phyloP scores from a whole-genome alignment of 2,329 filamentous ascomycete species.

The Diplodia intermedia region DNA sequence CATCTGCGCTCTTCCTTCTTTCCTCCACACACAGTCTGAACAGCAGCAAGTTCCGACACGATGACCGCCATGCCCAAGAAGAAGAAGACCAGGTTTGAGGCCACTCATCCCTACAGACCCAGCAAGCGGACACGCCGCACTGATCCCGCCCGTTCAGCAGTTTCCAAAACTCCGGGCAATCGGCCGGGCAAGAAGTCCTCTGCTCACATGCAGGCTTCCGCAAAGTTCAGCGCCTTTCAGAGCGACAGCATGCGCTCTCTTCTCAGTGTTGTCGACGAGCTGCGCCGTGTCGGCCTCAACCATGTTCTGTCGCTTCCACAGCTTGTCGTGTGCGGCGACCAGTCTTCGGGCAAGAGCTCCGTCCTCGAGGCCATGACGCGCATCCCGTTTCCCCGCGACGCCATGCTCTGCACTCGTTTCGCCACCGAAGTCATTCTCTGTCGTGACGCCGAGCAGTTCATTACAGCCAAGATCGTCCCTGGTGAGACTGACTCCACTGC shows the following conservation, averaged over 20 bases:
- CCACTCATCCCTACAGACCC: too few species aligned
- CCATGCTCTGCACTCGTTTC: slow-evolving; percentile 52
- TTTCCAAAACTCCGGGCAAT: too few species aligned
- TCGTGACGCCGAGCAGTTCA: slow-evolving; percentile 36
- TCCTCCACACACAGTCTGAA: background rate
- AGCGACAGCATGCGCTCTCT: background rate
- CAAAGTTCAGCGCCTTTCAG: background rate
- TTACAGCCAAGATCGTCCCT: slow-evolving; percentile 46
- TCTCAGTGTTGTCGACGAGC: background rate
- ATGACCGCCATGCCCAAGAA: background rate
- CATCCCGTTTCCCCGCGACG: slow-evolving; percentile 49
- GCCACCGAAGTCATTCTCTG: slow-evolving; percentile 56
- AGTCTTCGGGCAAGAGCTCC: slow-evolving; percentile 82
- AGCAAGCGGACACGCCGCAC: too few species aligned
- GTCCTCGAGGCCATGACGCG: slow-evolving; percentile 53
- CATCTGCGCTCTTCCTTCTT: too few species aligned
- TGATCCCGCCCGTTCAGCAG: too few species aligned
- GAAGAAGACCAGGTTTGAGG: background rate
- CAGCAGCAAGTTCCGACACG: background rate
- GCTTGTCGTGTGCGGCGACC: slow-evolving; percentile 83
- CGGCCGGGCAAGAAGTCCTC: too few species aligned
- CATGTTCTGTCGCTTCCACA: slow-evolving; percentile 51
- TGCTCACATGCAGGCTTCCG: background rate
- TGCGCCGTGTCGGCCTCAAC: background rate
- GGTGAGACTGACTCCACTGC: background rate